A percentile compares a stretch with the other conserved stretches of the same genome.
Evolutionary conservation across 164 flowering plant genomes (phyloP).

Genomic region (Platanus orientalis): DNA sequence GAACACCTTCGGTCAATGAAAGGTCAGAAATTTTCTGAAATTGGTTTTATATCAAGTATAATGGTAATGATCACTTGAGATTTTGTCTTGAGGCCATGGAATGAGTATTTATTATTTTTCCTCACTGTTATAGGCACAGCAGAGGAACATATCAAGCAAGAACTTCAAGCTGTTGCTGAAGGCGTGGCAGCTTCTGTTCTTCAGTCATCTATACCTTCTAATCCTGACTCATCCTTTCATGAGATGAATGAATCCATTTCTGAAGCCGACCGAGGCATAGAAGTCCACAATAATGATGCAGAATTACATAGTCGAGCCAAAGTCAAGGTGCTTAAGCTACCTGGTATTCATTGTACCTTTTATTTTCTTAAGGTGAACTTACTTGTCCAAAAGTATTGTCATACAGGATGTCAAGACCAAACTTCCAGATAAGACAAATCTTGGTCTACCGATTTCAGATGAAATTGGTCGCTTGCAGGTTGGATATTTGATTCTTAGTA

Average conservation of each 20-base stretch:
- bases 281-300: conserved; percentile 21
- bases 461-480: conserved; percentile 87
- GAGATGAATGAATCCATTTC: conserved; percentile 25
- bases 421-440: conserved; percentile 40
- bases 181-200: conserved; percentile 75
- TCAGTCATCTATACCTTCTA: conserved; percentile 37
- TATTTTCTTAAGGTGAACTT: not conserved
- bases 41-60: too few species aligned
- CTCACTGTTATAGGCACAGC: conserved; percentile 38
- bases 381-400: not conserved
- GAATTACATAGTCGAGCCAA: conserved; percentile 26
- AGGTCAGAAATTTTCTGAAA: conserved; percentile 36
- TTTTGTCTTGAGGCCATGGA: not conserved
- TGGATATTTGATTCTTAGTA: conserved; percentile 1
- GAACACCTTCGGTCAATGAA: conserved; percentile 9
- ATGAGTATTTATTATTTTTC: conserved; percentile 8
- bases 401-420: conserved; percentile 53
- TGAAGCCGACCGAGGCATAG: conserved; percentile 27
- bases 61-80: not conserved
- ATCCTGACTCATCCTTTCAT: conserved; percentile 23
- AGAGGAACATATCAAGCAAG: conserved; percentile 71
- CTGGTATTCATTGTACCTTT: conserved; percentile 2
- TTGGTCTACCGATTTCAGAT: conserved; percentile 57
- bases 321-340: conserved; percentile 36
- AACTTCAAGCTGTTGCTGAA: conserved; percentile 80